Base-by-base conservation (phyloP, 305 asterid genomes). In the Euphrasia arctica region DNA sequence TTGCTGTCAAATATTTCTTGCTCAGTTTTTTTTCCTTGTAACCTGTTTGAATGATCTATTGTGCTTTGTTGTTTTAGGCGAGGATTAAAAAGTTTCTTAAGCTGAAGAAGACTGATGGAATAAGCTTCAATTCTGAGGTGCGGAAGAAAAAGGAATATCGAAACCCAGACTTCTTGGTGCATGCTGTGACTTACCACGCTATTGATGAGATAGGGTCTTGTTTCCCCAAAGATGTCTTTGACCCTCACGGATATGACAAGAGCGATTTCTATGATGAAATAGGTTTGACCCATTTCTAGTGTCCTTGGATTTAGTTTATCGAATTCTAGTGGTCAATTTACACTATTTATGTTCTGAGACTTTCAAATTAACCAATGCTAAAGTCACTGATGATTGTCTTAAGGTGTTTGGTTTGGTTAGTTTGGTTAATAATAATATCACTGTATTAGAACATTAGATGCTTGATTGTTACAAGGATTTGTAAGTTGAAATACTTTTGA, bases 201-300 rank as follows among this genome's bases (percentile, higher is more conserved):
- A 90, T 93, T 63, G 97, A 93, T 72, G 95, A 93, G 83, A 86
- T 93, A 62, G 97, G 99, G 59, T 86, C 99, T 58, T 90, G 96
- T 83, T 93, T 90, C 85, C 77, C 72, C 66, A 93, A 84, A 74
- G 95, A 93, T 68, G 96, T 93, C 34, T 93, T 88, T 76, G 96
- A 90, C 72, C 97, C 99, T 49, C 97, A 88, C 79, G 99, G 99
- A 82, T 93, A 88, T 49, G 95, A 86, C 74, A 77, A 77, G 77
- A 84, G 85, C 60, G 97, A 93, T 80, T 93, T 88, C 85, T 93
- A 79, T 64, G 96, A 93, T 78, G 99, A 82, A 81, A 69, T 93
- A 82, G 99, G 97, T 88, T 34, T 54, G 74, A 65, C 18, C 43
- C 54, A 27, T 45, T 56, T 54, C 70, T 72, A 54, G 45, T 57